Conservation (phyloP, 257 asterid species). For the Coffea eugenioides region DNA sequence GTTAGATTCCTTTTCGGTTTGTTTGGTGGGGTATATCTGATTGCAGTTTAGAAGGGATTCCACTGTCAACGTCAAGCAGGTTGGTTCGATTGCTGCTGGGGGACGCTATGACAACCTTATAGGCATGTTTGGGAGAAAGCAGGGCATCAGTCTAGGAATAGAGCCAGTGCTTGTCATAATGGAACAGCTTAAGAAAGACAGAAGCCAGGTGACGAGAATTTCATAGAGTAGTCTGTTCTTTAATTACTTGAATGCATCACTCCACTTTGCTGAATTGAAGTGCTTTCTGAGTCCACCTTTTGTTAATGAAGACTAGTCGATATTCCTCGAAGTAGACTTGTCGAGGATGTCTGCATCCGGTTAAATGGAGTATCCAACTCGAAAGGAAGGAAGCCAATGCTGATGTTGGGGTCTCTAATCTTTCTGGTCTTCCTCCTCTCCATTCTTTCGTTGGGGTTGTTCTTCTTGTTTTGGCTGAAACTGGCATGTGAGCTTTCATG, state of each 20-base stretch:
- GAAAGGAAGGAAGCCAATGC: neutral
- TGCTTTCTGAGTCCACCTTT: neutral
- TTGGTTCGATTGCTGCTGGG: constrained; percentile 98
- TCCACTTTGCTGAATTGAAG: neutral
- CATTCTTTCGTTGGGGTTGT: too few species aligned
- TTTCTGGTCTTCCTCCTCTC: too few species aligned
- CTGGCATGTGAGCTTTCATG: too few species aligned
- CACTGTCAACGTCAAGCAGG: constrained; percentile 35
- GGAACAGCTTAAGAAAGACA: constrained; percentile 75
- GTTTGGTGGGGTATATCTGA: too few species aligned
- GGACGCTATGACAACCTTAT: constrained; percentile 93
- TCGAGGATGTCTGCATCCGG: constrained; percentile 50
- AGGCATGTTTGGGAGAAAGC: constrained; percentile 81
- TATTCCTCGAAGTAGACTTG: constrained; percentile 50
- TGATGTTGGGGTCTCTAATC: too few species aligned
- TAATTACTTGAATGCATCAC: neutral
- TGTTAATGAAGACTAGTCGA: constrained; percentile 2
- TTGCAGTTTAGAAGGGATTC: neutral
- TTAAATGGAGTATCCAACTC: constrained; percentile 2
- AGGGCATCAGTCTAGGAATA: constrained; percentile 89
- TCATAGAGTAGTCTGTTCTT: neutral
- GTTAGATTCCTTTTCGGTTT: too few species aligned
- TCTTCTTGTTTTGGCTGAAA: too few species aligned
- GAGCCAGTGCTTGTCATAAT: constrained; percentile 86
- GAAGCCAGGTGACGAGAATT: constrained; percentile 49